Percentiles rank a stretch among this genome's conserved stretches.
Conservation (phyloP, 805 yeast species). For the Candida sithepensis region DNA sequence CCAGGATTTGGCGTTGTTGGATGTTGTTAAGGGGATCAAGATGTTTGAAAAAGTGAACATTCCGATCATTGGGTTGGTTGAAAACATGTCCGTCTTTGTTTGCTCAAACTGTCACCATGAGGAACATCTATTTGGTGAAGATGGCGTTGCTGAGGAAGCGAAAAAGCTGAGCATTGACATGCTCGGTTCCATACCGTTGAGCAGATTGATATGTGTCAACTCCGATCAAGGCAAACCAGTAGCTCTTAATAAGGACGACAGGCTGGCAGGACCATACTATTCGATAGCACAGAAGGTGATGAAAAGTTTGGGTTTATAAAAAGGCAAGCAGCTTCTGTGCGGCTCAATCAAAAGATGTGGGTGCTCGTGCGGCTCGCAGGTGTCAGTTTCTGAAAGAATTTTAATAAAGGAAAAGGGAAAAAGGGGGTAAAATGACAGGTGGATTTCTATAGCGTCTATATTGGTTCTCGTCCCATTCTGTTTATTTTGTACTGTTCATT, state of each 20-base stretch:
- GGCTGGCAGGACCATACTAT: constrained; percentile 40
- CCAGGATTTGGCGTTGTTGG: constrained; percentile 78
- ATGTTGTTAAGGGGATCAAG: constrained; percentile 74
- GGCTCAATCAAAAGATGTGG: background rate
- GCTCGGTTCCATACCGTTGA: constrained; percentile 67
- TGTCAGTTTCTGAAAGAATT: too few relatives aligned
- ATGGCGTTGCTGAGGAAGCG: constrained; percentile 53
- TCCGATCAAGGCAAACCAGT: constrained; percentile 68
- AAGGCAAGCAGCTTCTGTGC: background rate
- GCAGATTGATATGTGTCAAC: constrained; percentile 52
- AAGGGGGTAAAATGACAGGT: too few relatives aligned
- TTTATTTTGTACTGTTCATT: too few relatives aligned
- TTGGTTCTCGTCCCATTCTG: too few relatives aligned
- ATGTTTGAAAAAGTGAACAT: constrained; percentile 71
- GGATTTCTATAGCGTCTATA: too few relatives aligned
- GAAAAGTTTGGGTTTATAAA: constrained; percentile 12
- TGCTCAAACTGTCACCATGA: constrained; percentile 78
- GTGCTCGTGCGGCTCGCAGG: background rate
- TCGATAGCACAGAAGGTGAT: constrained; percentile 42
- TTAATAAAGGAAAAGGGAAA: too few relatives aligned
- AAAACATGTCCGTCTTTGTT: constrained; percentile 74
- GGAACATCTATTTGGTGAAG: constrained; percentile 69
- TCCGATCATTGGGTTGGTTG: constrained; percentile 73
- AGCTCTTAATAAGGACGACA: constrained; percentile 40
- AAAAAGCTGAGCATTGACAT: constrained; percentile 43